phyloP scores from a whole-genome alignment of 2,329 filamentous ascomycete genomes.

The Fusarium subtropicale region DNA sequence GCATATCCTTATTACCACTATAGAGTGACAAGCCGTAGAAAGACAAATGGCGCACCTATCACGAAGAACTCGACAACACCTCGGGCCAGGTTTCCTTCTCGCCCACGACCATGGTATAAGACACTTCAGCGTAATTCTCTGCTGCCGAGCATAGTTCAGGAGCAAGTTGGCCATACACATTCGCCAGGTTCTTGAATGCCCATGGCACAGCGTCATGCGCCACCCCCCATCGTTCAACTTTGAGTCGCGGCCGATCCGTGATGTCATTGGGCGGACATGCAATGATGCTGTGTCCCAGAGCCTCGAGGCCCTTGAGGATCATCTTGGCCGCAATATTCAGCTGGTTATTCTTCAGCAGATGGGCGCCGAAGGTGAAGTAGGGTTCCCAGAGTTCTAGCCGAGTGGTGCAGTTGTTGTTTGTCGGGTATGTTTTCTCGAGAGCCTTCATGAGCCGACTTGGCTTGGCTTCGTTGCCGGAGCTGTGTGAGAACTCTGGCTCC shows the following conservation, averaged over 20 bases:
- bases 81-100: constrained; percentile 1
- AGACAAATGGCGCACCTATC: neutral
- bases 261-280: neutral
- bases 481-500: too few relatives aligned
- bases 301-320: constrained; percentile 1
- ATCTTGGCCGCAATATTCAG: neutral
- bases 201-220: neutral
- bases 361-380: neutral
- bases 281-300: neutral
- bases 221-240: constrained; percentile 1
- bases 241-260: neutral
- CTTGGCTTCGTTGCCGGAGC: neutral
- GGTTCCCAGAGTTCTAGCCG: neutral
- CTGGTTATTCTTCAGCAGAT: neutral
- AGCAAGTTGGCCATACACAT: neutral
- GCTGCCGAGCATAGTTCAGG: neutral
- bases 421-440: neutral
- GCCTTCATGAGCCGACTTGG: neutral
- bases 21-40: neutral
- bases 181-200: neutral
- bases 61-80: neutral
- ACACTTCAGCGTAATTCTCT: neutral
- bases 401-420: neutral
- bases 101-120: neutral
- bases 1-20: neutral